Conservation (phyloP, 1,284 basidiomycete species). For the Austroboletus niveus region DNA sequence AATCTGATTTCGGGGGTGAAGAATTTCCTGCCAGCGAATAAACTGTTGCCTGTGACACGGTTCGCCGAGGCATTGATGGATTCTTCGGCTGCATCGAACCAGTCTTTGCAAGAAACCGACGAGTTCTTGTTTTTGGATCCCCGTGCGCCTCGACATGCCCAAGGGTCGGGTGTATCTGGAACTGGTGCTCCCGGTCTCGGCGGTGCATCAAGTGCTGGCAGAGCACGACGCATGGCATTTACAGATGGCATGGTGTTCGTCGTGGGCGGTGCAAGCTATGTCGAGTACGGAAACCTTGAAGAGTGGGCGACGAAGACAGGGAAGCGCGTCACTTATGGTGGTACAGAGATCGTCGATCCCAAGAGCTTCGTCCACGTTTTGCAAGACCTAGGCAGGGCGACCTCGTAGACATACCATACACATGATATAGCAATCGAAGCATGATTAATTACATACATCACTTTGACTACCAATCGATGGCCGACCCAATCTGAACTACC, state of each 20-base stretch:
- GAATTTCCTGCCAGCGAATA: conserved; percentile 95
- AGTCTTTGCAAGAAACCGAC: conserved; percentile 94
- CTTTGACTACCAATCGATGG: conserved; percentile 1
- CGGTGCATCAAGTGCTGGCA: conserved; percentile 42
- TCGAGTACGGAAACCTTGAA: conserved; percentile 95
- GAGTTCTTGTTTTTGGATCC: conserved; percentile 96
- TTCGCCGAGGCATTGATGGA: conserved; percentile 97
- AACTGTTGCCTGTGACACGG: conserved; percentile 90
- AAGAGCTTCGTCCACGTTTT: conserved; percentile 77
- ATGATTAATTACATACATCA: background rate
- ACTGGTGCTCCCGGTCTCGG: conserved; percentile 43
- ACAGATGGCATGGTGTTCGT: conserved; percentile 91
- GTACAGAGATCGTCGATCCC: conserved; percentile 93
- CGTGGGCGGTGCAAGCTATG: conserved; percentile 95
- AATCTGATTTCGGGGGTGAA: conserved; percentile 97
- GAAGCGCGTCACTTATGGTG: conserved; percentile 90
- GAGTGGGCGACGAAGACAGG: conserved; percentile 85
- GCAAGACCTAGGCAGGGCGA: conserved; percentile 55
- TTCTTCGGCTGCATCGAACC: conserved; percentile 86
- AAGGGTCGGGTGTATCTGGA: conserved; percentile 50
- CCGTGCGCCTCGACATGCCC: conserved; percentile 62
- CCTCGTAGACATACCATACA: conserved; percentile 12
- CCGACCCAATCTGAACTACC: background rate
- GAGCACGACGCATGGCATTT: conserved; percentile 76
- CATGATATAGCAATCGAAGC: background rate